Base-by-base conservation (phyloP, 176 grass and related monocot species). In the Dendrocalamus sinicus region DNA sequence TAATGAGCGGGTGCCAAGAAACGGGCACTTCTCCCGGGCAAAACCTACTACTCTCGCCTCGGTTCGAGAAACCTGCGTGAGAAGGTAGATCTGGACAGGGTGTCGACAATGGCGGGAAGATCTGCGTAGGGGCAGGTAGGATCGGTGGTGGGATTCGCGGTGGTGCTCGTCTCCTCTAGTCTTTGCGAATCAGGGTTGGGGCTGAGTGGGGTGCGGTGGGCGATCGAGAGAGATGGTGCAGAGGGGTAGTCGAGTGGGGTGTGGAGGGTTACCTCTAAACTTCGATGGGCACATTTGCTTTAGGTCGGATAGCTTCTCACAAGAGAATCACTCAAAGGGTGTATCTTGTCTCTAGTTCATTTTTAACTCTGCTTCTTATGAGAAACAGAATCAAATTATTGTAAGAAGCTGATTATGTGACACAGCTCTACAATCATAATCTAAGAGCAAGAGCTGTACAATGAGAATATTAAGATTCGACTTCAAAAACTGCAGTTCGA, bases 171-270 rank as follows among this genome's bases (percentile, higher is more conserved):
- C 70, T 60, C 79, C 70, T 69, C 53, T 45, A 74, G 67, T 32
- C 88, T 32, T 73, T 62, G 73, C 78, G 67, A 74, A 90, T 79
- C 89, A 82, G 89, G 59, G 74, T 53, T 67, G 64, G 73, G 83
- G 65, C 30, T 2, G 1, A 32, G 2, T 32, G 30, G 30, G 30
- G 30, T 32, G 28, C 28, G 28, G 28, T 2, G 1, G 28, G 28
- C 28, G 28, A 30, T 30, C 28, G 1, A 30, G 28, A 30, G 28
- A 30, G 28, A 30, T 30, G 28, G 28, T 30, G 28, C 28, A 30
- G 28, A 30, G 28, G 28, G 28, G 28, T 30, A 30, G 28, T 30
- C 1, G 28, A 30, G 28, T 30, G 28, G 28, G 28, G 28, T 30
- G 28, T 30, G 28, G 28, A 26, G 26, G 26, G 26, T 0, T 30